phyloP scores from a whole-genome alignment of 2,329 filamentous ascomycete genomes.

The Cladophialophora exuberans region DNA sequence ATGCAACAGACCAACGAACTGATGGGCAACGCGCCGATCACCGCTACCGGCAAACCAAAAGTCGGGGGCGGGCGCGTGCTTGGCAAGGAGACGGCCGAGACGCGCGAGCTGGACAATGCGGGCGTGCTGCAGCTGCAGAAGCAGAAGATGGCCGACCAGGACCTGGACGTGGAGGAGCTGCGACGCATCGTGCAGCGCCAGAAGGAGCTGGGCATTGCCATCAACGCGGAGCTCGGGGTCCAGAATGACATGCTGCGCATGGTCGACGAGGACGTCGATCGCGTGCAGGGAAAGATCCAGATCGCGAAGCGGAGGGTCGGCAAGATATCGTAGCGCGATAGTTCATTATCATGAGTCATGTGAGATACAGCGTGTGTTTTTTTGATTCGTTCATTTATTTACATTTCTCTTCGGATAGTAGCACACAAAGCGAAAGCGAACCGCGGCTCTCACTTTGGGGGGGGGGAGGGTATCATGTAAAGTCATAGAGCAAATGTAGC shows the following conservation, averaged over 20 bases:
- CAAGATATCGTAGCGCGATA: slow-evolving; percentile 46
- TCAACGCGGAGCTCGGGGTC: slow-evolving; percentile 64
- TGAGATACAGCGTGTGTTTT: too few species aligned
- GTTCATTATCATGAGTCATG: slow-evolving; percentile 1
- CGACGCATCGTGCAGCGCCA: slow-evolving; percentile 62
- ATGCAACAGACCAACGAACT: slow-evolving; percentile 51
- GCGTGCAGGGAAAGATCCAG: slow-evolving; percentile 50
- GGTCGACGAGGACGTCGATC: slow-evolving; percentile 62
- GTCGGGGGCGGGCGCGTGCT: slow-evolving; percentile 55
- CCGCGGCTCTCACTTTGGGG: neutral
- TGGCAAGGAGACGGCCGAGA: slow-evolving; percentile 62
- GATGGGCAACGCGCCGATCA: slow-evolving; percentile 30
- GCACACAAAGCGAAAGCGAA: too few species aligned
- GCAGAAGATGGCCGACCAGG: slow-evolving; percentile 65
- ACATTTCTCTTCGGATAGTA: neutral
- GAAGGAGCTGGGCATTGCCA: slow-evolving; percentile 64
- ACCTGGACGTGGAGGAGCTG: slow-evolving; percentile 62
- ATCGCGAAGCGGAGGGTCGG: slow-evolving; percentile 52
- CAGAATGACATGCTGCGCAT: slow-evolving; percentile 64
- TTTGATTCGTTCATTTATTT: neutral
- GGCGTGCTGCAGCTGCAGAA: slow-evolving; percentile 66
- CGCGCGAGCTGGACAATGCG: slow-evolving; percentile 65
- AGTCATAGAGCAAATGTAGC: too few species aligned
- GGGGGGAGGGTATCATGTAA: neutral
- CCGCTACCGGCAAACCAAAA: slow-evolving; percentile 38